Percentiles rank a stretch among this genome's conserved stretches.
phyloP scores from a whole-genome alignment of 352 stramenopile species.

The Phytophthora melonis region DNA sequence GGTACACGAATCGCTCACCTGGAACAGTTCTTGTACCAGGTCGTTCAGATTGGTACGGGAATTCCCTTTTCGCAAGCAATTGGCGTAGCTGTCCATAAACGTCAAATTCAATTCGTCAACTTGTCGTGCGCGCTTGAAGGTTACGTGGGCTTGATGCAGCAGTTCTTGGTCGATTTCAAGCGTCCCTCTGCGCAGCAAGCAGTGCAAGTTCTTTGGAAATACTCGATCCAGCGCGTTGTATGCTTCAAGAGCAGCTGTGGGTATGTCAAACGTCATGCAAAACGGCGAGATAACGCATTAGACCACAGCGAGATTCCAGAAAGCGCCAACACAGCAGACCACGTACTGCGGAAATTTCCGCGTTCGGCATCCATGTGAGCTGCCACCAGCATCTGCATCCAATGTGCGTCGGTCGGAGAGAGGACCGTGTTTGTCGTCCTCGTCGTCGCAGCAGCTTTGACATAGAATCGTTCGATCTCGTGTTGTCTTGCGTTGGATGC shows the following conservation, averaged over 20 bases:
- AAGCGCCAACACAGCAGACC: neutral
- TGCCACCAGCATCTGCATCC: conserved; percentile 66
- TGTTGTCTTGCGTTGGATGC: conserved; percentile 28
- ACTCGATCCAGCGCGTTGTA: conserved; percentile 51
- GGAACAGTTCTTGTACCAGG: conserved; percentile 78
- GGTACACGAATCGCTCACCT: conserved; percentile 57
- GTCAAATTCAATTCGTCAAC: conserved; percentile 69
- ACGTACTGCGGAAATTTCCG: conserved; percentile 52
- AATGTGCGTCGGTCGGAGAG: conserved; percentile 46
- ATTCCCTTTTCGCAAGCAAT: conserved; percentile 60
- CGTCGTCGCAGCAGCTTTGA: conserved; percentile 22
- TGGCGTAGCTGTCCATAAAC: conserved; percentile 74
- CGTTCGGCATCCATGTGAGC: conserved; percentile 63
- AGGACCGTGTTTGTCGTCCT: conserved; percentile 8
- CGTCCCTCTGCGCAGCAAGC: conserved; percentile 57
- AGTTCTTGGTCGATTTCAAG: conserved; percentile 75
- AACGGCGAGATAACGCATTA: conserved; percentile 13
- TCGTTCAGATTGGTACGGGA: conserved; percentile 65
- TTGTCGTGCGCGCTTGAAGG: conserved; percentile 67
- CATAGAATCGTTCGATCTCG: conserved; percentile 67
- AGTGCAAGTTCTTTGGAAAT: conserved; percentile 79
- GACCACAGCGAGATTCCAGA: conserved; percentile 7
- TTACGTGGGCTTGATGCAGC: conserved; percentile 61
- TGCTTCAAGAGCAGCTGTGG: conserved; percentile 45
- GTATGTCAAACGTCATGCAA: conserved; percentile 4